Base-by-base conservation (phyloP, 2,329 filamentous ascomycete species). In the Claviceps maximensis region DNA sequence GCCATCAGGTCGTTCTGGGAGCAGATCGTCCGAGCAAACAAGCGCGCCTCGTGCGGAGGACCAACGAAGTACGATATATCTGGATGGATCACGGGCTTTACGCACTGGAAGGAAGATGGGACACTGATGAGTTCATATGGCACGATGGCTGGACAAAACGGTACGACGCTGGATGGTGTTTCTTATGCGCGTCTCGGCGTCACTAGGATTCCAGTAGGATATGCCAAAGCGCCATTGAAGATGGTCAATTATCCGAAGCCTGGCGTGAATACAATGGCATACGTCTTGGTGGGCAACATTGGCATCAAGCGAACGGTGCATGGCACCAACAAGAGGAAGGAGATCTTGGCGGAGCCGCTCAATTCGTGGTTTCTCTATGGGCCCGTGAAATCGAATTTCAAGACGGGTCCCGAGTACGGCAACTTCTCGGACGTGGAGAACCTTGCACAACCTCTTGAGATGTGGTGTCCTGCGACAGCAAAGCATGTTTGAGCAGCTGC, bases 81-180 rank as follows among this genome's bases (percentile, higher is more conserved):
- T 0, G 75, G 76, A 5, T 78, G 74, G 74, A 67, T 76, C 51
- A 71, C 71, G 0, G 72, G 69, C 0, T 76, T 78, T 55, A 63
- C 70, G 57, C 72, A 71, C 56, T 78, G 73, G 71, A 58, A 62
- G 17, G 59, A 57, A 0, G 54, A 67, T 17, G 75, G 74, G 0
- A 38, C 48, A 0, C 51, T 61, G 38, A 51, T 60, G 8, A 52
- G 63, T 15, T 47, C 52, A 19, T 53, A 57, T 2, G 56, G 61
- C 5, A 48, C 54, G 2, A 47, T 55, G 45, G 47, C 53, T 1
- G 49, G 33, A 1, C 45, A 49, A 4, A 50, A 52, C 19, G 50
- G 54, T 4, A 47, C 63, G 4, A 60, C 53, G 15, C 58, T 69
- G 1, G 65, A 67, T 17, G 61, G 60, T 1, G 50, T 68, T 5